These are phyloP conservation scores for Rhizopus delemar DNA, from an alignment of 371 early-diverging fungal species.

Conservation along the genomic window DNA sequence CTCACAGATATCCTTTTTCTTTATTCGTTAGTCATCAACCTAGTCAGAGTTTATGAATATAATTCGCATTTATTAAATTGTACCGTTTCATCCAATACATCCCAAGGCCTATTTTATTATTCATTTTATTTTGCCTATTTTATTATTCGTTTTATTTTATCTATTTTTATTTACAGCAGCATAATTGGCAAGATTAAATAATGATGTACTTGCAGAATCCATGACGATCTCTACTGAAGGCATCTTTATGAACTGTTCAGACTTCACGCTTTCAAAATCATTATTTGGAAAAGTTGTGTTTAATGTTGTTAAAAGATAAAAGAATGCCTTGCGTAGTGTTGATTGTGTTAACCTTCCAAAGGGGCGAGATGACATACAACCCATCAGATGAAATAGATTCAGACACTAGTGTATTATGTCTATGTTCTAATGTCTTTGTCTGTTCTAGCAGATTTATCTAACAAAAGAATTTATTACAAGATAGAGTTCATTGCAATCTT, in stretches of 20 bases:
- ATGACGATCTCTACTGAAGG: constrained; percentile 71
- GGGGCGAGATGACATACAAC: constrained; percentile 57
- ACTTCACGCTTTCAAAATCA: constrained; percentile 89
- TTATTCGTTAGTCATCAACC: constrained; percentile 86
- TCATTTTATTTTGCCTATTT: not conserved
- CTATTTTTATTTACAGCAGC: constrained; percentile 47
- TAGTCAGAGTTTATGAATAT: constrained; percentile 84
- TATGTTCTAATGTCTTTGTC: constrained; percentile 85
- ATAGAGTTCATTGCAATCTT: not conserved
- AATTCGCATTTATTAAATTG: constrained; percentile 81
- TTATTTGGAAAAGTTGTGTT: constrained; percentile 94
- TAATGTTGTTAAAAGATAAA: constrained; percentile 88
- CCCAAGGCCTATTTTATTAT: constrained; percentile 63
- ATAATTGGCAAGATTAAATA: constrained; percentile 79
- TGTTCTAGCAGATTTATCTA: constrained; percentile 86
- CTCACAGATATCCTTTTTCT: constrained; percentile 67
- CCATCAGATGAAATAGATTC: constrained; percentile 60
- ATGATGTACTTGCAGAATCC: constrained; percentile 81
- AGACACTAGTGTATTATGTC: constrained; percentile 58
- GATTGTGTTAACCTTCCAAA: constrained; percentile 82
- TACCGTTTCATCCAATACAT: constrained; percentile 78
- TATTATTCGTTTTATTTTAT: constrained; percentile 13
- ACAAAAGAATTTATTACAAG: no score
- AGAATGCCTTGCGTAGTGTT: constrained; percentile 79
- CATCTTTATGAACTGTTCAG: constrained; percentile 83